Evolutionary conservation across 1,139 yeast species (phyloP), one percentile per base, ranked within the genome.

Genomic region (Kurtzmaniella quercitrusa): DNA sequence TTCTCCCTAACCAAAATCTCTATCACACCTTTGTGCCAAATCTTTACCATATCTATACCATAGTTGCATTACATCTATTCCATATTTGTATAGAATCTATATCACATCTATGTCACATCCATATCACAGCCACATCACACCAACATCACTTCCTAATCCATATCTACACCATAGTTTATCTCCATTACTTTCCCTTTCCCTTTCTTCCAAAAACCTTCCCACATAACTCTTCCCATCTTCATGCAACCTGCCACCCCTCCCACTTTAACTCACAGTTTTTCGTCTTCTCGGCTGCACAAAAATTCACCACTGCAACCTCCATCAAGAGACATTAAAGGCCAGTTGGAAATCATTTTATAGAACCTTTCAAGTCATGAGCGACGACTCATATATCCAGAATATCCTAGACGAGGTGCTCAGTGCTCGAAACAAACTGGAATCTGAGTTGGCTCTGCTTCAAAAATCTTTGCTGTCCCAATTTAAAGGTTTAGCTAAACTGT

Each of bases 361-460:
- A 5, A 27, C 5, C 31, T 4, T 11, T 6, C 5, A 27, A 10
- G 31, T 27, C 12, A 36, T 36, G 38, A 12, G 17, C 15, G n/a
- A 14, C 12, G 16, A 19, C 8, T 8, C 14, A 11, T 3, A 36
- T 16, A 10, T 36, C 12, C 38, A 36, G 27, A 45, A 42, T 6
- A 34, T 40, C 7, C 31, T 54, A 5, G 41, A 10, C 44, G 23
- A 46, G 49, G 14, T 39, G 59, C 31, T 31, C n/a, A 46, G 46
- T 9, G 27, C 53, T 7, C 51, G 62, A 1, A 40, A 50, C 9
- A 47, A 63, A 48, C 45, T 64, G 3, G 48, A 53, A n/a, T 71
- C 67, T 11, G 65, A 68, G 42, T 54, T 72, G 18, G 49, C 54
- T 9, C 44, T 50, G 16, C 46, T 67, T 15, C 77, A 73, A 48